These are phyloP conservation scores for Trichoderma sp. DNA, from an alignment of 2,329 filamentous ascomycete species.

Conservation along the genomic window DNA sequence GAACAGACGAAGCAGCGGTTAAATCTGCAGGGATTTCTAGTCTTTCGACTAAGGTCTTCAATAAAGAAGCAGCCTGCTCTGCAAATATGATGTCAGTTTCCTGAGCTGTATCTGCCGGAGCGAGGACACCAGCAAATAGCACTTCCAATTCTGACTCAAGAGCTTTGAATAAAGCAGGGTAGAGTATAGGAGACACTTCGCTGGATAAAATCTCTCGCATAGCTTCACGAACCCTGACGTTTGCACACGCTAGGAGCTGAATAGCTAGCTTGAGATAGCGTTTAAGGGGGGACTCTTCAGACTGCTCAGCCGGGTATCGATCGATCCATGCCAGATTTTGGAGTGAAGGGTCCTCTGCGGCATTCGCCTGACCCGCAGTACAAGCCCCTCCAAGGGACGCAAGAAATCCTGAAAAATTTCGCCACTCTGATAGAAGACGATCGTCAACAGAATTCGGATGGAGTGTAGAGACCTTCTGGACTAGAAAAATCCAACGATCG, in stretches of 20 bases:
- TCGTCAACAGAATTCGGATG: slow-evolving; percentile 56
- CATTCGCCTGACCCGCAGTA: slow-evolving; percentile 58
- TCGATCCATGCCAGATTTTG: slow-evolving; percentile 67
- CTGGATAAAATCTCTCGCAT: slow-evolving; percentile 66
- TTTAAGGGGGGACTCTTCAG: slow-evolving; percentile 61
- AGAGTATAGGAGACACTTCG: slow-evolving; percentile 64
- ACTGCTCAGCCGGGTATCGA: slow-evolving; percentile 57
- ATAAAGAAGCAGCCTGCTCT: slow-evolving; percentile 65
- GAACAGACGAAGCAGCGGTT: slow-evolving; percentile 62
- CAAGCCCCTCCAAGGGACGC: slow-evolving; percentile 68
- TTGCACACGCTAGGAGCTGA: slow-evolving; percentile 64
- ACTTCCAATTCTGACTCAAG: slow-evolving; percentile 65
- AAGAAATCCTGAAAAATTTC: slow-evolving; percentile 69
- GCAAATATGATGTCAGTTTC: slow-evolving; percentile 67
- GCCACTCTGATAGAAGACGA: slow-evolving; percentile 62
- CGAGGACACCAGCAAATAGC: slow-evolving; percentile 59
- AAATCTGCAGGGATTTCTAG: slow-evolving; percentile 65
- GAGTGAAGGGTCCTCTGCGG: slow-evolving; percentile 59
- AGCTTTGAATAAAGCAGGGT: slow-evolving; percentile 64
- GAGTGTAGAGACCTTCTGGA: slow-evolving; percentile 62
- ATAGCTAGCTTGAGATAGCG: slow-evolving; percentile 65
- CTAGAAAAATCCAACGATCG: slow-evolving; percentile 64
- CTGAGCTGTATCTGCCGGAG: slow-evolving; percentile 52
- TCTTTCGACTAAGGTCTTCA: slow-evolving; percentile 65
- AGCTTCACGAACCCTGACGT: slow-evolving; percentile 65